Base-by-base conservation (phyloP, 257 asterid species). In the Nicotiana otophora region DNA sequence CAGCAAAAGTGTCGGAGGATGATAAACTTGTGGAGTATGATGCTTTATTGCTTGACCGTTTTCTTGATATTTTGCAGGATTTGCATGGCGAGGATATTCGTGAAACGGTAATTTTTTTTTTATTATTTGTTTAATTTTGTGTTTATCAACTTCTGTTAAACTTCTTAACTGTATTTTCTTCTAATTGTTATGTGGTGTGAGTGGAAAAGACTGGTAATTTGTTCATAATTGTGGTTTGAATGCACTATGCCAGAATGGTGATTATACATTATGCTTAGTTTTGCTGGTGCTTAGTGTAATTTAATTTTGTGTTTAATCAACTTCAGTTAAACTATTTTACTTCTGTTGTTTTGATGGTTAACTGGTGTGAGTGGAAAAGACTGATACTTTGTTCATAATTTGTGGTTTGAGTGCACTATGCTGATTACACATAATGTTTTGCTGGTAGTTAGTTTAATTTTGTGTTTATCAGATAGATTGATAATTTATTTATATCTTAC, bases 1-100 rank as follows among this genome's bases (percentile, higher is more conserved):
- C 99, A 51, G 92, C 88, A 34, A 96, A 96, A 84, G 98, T 94
- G 7, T 96, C 99, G 1, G 99, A 96, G 85, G 99, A 96, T 87
- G 99, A 96, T 84, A 94, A 96, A 87, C 90, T 96, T 64, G 97
- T 96, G 75, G 99, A 96, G 87, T 96, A 96, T 83, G 99, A 94
- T 78, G 99, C 99, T 63, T 86, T 96, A 85, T 91, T 96, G 31
- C 86, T 96, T 85, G 99, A 96, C 84, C 93, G 98, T 14, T 96
- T 96, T 89, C 98, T 96, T 75, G 99, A 94, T 82, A 94, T 93
- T 88, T 93, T 96, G 53, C 97, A 93, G 85, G 96, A 90, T 81
- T 91, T 96, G 95, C 99, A 96, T 87, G 99, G 99, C 6, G 94
- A 89, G 80, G 95, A 92, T 51, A 91, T 96, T 84, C 90, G 97